Percentiles rank a stretch among this genome's conserved stretches.
phyloP scores from a whole-genome alignment of 1,284 basidiomycete species.

The Vanrija pseudolonga region DNA sequence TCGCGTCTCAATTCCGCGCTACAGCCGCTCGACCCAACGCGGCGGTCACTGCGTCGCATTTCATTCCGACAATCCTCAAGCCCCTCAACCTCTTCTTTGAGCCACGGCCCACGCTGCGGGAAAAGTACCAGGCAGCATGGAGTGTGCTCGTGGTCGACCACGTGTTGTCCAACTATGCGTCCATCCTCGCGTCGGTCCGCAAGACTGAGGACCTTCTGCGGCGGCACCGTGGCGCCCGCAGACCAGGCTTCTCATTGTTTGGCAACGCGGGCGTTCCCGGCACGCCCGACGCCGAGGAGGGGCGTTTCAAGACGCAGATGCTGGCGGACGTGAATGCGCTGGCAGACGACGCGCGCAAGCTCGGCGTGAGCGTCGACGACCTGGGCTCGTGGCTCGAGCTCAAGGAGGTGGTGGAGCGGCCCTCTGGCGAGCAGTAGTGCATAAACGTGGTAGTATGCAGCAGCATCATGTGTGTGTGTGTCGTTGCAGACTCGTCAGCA shows the following conservation, averaged over 20 bases:
- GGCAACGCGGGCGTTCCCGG: constrained; percentile 17
- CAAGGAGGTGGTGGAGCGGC: constrained; percentile 36
- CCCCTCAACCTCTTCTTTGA: constrained; percentile 74
- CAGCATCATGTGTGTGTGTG: background rate
- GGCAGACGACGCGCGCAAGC: constrained; percentile 63
- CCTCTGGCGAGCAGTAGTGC: constrained; percentile 20
- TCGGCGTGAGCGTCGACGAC: constrained; percentile 63
- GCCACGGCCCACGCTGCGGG: constrained; percentile 59
- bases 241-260: constrained; percentile 68
- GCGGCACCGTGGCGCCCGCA: constrained; percentile 79
- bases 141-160: constrained; percentile 67
- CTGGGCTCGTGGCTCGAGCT: constrained; percentile 50
- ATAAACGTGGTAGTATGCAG: background rate
- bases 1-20: constrained; percentile 74
- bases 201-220: constrained; percentile 85
- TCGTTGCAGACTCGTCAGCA: no score
- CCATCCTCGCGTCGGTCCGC: constrained; percentile 70
- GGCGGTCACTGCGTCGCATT: constrained; percentile 68
- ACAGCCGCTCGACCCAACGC: constrained; percentile 49
- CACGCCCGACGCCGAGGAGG: constrained; percentile 44
- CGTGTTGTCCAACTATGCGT: constrained; percentile 60
- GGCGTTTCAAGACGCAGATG: constrained; percentile 73
- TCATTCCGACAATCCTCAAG: constrained; percentile 72
- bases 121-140: constrained; percentile 57
- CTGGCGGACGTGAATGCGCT: constrained; percentile 78